Base-by-base conservation (phyloP, 169 alveolate genomes). In the Plasmodium gallinaceum region DNA sequence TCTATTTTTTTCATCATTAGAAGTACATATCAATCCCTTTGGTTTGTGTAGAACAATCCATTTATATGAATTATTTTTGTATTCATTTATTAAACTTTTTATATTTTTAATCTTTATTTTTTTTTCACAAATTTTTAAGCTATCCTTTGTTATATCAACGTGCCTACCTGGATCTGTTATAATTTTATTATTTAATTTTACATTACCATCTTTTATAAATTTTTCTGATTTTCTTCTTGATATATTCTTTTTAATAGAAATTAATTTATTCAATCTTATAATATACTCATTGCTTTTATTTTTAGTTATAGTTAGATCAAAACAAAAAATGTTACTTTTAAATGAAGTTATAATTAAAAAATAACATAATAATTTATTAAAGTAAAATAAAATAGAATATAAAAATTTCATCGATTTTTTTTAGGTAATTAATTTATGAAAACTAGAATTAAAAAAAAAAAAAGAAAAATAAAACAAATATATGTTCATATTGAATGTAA, bases 11-110 rank as follows among this genome's bases (percentile, higher is more conserved):
- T 85, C 91, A 46, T 85, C 91, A 69, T 45, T 58, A 24, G 85
- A n/a, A 57, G 91, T 85, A 58, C 91, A 85, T 54, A 85, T 14
- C 24, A 62, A 37, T 51, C 91, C 91, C 48, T 85, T 85, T 8
- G 91, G 91, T 37, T 85, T 85, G 57, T 85, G 91, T 24, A 85
- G 24, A 71, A 70, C 91, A 58, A 85, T 57, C 91, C 91, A 85
- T 51, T 68, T 85, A 39, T 57, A 48, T 62, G 18, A 1, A 0
- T 57, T 85, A n/a, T 10, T 69, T n/a, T 0, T 18, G 24, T 57
- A 69, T 18, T n/a, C n/a, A 24, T 70, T 68, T 14, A 60, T 70
- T 20, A 85, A 37, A 24, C 57, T 85, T 45, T 69, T 46, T 10
- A 72, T 58, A 45, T 58, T 58, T 9, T 18, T 18, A 12, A 85